Evolutionary conservation across 371 early-diverging fungal genomes (phyloP), one percentile per base, ranked within the genome.

Genomic region (Actinomortierella wolfii): DNA sequence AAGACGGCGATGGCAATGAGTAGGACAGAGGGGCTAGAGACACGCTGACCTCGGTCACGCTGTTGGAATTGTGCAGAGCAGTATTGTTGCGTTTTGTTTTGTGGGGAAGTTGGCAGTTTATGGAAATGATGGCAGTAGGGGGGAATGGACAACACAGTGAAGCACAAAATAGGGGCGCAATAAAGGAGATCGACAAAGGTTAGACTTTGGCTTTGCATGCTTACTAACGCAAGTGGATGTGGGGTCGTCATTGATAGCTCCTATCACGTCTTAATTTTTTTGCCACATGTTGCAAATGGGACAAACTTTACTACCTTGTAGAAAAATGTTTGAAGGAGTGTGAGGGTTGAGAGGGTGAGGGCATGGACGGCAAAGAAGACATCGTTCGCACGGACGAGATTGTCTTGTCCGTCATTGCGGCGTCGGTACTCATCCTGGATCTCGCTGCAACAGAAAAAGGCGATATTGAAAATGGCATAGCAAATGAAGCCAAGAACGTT

Each of bases 291-390:
- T 4, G 5, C 7, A 9, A 8, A 14, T n/a, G 17, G 34, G 14
- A 54, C 18, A 14, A 34, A 45, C 2, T 25, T 20, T 25, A 51
- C 57, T 81, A 86, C 90, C 80, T 89, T 88, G 73, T 95, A 96
- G n/a, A 81, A 64, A 51, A 88, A 81, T 7, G 89, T 84, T 60
- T 96, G 96, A 0, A 64, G 59, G 29, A 93, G 67, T 0, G 93
- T 91, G 11, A 94, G 61, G 3, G 69, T 51, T 1, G 92, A 85
- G 4, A 94, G 69, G 1, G 82, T 23, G 28, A 94, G 79, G 5
- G 97, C 95, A 76, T 97, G 97, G 24, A 86, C 76, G 4, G 93
- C 84, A 76, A 97, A 97, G 26, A 90, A 79, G 40, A 96, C 90
- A 78, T 97, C 98, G 62, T 97, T 95, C 57, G 86, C 77, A 25